Percentiles rank a stretch among this genome's conserved stretches.
These are phyloP conservation scores for Hibiscus mutabilis DNA, from an alignment of 345 rosid species.

Conservation along the genomic window DNA sequence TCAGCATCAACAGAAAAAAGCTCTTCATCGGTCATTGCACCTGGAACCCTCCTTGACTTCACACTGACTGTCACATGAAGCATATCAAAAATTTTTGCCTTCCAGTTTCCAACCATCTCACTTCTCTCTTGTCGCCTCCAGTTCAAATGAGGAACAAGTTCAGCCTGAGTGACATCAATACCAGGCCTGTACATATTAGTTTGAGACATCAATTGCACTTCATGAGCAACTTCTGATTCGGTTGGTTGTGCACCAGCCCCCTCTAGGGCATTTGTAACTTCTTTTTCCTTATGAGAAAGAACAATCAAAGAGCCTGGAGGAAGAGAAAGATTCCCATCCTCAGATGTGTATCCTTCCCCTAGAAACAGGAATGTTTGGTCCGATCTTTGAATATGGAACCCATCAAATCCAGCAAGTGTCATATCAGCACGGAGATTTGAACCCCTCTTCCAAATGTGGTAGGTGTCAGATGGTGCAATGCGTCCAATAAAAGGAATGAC, in stretches of 20 bases:
- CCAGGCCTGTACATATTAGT: conserved; percentile 99
- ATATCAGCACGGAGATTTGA: conserved; percentile 98
- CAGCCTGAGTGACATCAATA: conserved; percentile 96
- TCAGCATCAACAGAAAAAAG: conserved; percentile 83
- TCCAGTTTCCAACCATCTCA: conserved; percentile 93
- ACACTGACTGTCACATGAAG: conserved; percentile 96
- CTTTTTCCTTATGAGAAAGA: conserved; percentile 94
- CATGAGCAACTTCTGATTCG: conserved; percentile 90
- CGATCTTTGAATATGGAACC: conserved; percentile 89
- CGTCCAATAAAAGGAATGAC: conserved; percentile 96
- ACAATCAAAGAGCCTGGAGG: conserved; percentile 78
- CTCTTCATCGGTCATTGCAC: conserved; percentile 98
- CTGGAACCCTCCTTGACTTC: conserved; percentile 96
- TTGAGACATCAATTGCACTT: conserved; percentile 92
- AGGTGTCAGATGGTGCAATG: conserved; percentile 98
- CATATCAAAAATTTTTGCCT: conserved; percentile 95
- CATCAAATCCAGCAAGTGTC: conserved; percentile 98
- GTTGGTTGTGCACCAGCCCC: conserved; percentile 96
- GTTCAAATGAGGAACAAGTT: conserved; percentile 76
- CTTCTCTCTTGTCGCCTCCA: conserved; percentile 99
- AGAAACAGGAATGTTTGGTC: conserved; percentile 89
- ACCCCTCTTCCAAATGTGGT: conserved; percentile 97
- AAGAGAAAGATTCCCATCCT: conserved; percentile 59
- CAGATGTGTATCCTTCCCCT: conserved; percentile 78
- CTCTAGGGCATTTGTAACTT: conserved; percentile 91